These are phyloP conservation scores for Penium margaritaceum DNA, from an alignment of 139 green algal species.

Conservation along the genomic window DNA sequence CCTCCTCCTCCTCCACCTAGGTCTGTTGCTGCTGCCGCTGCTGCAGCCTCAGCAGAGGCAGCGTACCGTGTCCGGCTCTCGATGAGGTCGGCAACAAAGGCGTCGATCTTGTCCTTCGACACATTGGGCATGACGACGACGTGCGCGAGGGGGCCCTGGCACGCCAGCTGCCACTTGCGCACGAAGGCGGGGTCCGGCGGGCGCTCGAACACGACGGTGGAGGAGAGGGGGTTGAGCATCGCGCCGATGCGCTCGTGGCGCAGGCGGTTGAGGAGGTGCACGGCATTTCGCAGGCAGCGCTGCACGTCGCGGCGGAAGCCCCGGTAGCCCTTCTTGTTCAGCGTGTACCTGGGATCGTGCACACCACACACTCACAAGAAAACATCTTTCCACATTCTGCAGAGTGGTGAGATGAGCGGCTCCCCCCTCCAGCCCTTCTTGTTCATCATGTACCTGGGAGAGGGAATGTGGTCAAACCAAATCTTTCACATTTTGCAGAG, in stretches of 20 bases:
- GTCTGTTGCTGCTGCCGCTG: too few species aligned
- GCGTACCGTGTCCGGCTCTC: too few species aligned
- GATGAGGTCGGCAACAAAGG: conserved; percentile 75
- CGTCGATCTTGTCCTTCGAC: conserved; percentile 76
- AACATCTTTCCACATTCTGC: too few species aligned
- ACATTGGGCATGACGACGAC: conserved; percentile 98
- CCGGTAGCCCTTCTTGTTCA: conserved; percentile 82
- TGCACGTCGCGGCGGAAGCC: conserved; percentile 77
- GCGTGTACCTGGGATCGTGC: too few species aligned
- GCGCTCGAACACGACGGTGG: conserved; percentile 47
- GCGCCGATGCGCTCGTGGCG: conserved; percentile 5
- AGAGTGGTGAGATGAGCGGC: too few species aligned
- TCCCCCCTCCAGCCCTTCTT: too few species aligned
- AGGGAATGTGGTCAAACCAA: too few species aligned
- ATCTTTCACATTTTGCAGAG: too few species aligned
- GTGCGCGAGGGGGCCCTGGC: conserved; percentile 86
- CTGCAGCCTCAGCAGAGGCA: too few species aligned
- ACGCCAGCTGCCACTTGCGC: conserved; percentile 64
- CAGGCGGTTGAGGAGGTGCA: conserved; percentile 25
- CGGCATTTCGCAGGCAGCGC: conserved; percentile 37
- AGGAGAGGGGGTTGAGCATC: conserved; percentile 49
- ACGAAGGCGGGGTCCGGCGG: conserved; percentile 40
- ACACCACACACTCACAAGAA: too few species aligned
- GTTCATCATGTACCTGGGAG: too few species aligned
- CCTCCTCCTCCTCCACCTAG: too few species aligned